Evolutionary conservation across 139 green algal genomes (phyloP).

Genomic region (Chlorella sp.): DNA sequence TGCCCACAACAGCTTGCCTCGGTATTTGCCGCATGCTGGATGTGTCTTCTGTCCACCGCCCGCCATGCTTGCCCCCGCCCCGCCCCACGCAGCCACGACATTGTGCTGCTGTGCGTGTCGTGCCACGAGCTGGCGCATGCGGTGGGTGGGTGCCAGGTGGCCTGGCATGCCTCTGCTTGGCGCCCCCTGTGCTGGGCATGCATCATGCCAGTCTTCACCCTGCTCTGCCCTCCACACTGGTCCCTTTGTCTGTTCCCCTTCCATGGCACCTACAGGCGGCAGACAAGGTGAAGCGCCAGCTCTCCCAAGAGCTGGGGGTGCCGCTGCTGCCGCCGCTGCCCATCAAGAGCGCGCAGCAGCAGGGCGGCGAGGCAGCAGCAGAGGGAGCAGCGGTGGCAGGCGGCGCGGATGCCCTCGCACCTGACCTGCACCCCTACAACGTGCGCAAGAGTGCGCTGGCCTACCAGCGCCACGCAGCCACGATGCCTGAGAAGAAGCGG

Average conservation of each 20-base stretch:
- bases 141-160: neutral
- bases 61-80: neutral
- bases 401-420: neutral
- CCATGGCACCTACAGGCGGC: slow-evolving; percentile 35
- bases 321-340: slow-evolving; percentile 58
- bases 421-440: slow-evolving; percentile 29
- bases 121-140: slow-evolving; percentile 19
- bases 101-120: slow-evolving; percentile 82
- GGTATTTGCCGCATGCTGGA: neutral
- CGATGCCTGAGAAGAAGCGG: slow-evolving; percentile 37
- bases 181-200: neutral
- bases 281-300: slow-evolving; percentile 65
- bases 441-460: slow-evolving; percentile 50
- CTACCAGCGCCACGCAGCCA: slow-evolving; percentile 27
- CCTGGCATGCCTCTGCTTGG: neutral
- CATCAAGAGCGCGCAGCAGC: neutral
- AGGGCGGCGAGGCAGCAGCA: neutral
- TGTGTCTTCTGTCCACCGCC: neutral
- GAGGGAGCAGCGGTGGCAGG: neutral
- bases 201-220: neutral
- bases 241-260: neutral
- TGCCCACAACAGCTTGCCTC: too few relatives aligned
- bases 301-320: slow-evolving; percentile 64
- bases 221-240: neutral
- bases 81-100: slow-evolving; percentile 66